Percentiles rank a stretch among this genome's conserved stretches.
Conservation (phyloP, 2,329 filamentous ascomycete genomes). For the Hymenoscyphus linearis region DNA sequence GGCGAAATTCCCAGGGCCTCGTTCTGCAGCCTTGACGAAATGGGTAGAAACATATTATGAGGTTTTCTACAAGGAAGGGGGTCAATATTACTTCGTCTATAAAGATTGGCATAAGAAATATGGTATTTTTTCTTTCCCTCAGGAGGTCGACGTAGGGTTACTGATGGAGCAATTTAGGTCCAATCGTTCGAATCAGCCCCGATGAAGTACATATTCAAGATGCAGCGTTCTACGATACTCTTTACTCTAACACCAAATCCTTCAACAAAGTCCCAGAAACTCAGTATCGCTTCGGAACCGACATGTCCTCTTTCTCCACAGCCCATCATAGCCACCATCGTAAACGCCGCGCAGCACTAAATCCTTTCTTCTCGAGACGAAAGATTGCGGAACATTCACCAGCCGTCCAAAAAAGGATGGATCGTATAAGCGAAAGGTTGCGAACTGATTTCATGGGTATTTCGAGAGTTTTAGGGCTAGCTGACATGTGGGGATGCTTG, state of each 20-base stretch:
- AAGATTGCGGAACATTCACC: neutral
- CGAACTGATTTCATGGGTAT: neutral
- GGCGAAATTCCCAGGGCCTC: slow-evolving; percentile 17
- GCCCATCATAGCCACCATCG: neutral
- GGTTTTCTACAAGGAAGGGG: neutral
- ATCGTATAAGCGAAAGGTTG: neutral
- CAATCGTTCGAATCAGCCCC: neutral
- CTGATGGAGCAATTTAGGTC: neutral
- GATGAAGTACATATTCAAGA: neutral
- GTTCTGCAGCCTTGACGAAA: slow-evolving; percentile 8
- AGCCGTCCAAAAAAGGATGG: neutral
- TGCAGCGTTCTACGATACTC: neutral
- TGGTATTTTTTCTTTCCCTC: neutral
- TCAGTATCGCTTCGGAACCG: neutral
- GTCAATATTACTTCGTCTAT: neutral
- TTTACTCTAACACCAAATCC: neutral
- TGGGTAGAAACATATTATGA: neutral
- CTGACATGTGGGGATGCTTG: neutral
- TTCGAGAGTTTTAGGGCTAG: neutral
- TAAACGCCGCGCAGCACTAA: neutral
- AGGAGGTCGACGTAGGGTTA: neutral
- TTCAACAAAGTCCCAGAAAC: neutral
- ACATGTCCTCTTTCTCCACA: neutral
- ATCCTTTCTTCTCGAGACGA: neutral
- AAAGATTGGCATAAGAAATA: neutral